Conservation (phyloP, 2,329 filamentous ascomycete species). For the Didymella pomorum region DNA sequence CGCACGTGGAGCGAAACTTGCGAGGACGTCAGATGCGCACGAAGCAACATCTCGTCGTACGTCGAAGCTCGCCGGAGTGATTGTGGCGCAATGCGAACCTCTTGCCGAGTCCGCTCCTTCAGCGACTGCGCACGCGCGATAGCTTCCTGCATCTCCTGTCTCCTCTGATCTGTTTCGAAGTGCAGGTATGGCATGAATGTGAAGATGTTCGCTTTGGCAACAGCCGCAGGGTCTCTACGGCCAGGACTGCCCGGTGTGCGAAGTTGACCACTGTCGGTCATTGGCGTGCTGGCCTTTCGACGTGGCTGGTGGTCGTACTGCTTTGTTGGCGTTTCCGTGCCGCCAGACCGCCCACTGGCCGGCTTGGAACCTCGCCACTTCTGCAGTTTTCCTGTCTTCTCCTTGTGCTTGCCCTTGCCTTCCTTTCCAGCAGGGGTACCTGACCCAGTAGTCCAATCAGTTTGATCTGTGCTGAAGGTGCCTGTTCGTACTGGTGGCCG, state of each 20-base stretch:
- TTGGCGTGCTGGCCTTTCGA: slow-evolving; percentile 34
- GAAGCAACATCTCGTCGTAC: slow-evolving; percentile 58
- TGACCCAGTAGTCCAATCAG: slow-evolving; percentile 37
- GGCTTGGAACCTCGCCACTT: slow-evolving; percentile 39
- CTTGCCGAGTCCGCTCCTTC: slow-evolving; percentile 31
- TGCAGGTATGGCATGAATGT: slow-evolving; percentile 71
- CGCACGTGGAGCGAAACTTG: slow-evolving; percentile 64
- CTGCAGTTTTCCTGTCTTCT: slow-evolving; percentile 42
- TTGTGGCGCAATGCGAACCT: slow-evolving; percentile 29
- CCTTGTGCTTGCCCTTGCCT: slow-evolving; percentile 39
- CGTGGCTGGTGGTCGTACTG: slow-evolving; percentile 33
- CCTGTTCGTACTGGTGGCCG: slow-evolving; percentile 40
- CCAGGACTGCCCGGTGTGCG: slow-evolving; percentile 49
- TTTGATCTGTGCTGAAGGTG: slow-evolving; percentile 45
- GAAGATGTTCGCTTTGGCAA: slow-evolving; percentile 49
- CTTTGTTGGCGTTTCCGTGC: slow-evolving; percentile 42
- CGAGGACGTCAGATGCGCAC: slow-evolving; percentile 57
- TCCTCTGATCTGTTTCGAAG: slow-evolving; percentile 66
- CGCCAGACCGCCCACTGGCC: slow-evolving; percentile 35
- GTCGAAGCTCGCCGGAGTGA: slow-evolving; percentile 36
- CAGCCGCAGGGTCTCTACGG: slow-evolving; percentile 43
- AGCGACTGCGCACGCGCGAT: slow-evolving; percentile 52
- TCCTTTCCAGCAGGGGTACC: slow-evolving; percentile 34
- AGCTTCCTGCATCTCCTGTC: slow-evolving; percentile 65
- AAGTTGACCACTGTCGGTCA: slow-evolving; percentile 39